Conservation (phyloP, 2,329 filamentous ascomycete genomes). For the Hypoxylon sp. region DNA sequence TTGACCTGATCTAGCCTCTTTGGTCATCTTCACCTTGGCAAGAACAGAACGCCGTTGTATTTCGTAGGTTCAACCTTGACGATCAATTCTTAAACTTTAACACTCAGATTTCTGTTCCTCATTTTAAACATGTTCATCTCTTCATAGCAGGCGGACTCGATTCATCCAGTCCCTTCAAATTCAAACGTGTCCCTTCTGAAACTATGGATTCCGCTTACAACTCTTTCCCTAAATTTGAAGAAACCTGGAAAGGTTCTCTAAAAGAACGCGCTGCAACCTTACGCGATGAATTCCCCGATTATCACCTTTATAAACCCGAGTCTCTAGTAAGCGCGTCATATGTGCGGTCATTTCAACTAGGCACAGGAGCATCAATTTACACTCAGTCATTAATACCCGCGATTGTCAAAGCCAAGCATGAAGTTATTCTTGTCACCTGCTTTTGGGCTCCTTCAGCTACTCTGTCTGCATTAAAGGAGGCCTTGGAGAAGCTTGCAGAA, state of each 20-base stretch:
- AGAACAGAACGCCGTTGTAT: too few relatives aligned
- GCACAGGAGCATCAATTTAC: slow-evolving; percentile 61
- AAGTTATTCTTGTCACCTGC: slow-evolving; percentile 81
- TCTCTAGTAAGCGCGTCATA: slow-evolving; percentile 59
- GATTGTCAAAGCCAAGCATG: slow-evolving; percentile 66
- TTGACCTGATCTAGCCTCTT: too few relatives aligned
- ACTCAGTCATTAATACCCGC: slow-evolving; percentile 66
- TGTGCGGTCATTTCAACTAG: slow-evolving; percentile 60
- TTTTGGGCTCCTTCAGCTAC: slow-evolving; percentile 79
- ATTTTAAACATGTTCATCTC: too few relatives aligned
- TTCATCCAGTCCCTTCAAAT: neutral
- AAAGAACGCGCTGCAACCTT: slow-evolving; percentile 12
- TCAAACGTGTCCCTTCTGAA: neutral
- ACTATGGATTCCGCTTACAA: slow-evolving; percentile 1
- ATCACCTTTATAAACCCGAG: slow-evolving; percentile 54
- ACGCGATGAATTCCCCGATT: slow-evolving; percentile 56
- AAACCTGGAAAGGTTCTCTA: slow-evolving; percentile 38
- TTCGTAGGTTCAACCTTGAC: too few relatives aligned
- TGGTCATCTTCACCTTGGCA: too few relatives aligned
- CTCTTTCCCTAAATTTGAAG: slow-evolving; percentile 33
- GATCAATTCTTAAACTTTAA: too few relatives aligned
- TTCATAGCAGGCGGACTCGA: neutral
- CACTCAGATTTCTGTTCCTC: too few relatives aligned
- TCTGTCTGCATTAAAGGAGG: slow-evolving; percentile 62
- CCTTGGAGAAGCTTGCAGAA: slow-evolving; percentile 67